Evolutionary conservation across 2,329 filamentous ascomycete species (phyloP).

Genomic region (Thelonectria discophora): DNA sequence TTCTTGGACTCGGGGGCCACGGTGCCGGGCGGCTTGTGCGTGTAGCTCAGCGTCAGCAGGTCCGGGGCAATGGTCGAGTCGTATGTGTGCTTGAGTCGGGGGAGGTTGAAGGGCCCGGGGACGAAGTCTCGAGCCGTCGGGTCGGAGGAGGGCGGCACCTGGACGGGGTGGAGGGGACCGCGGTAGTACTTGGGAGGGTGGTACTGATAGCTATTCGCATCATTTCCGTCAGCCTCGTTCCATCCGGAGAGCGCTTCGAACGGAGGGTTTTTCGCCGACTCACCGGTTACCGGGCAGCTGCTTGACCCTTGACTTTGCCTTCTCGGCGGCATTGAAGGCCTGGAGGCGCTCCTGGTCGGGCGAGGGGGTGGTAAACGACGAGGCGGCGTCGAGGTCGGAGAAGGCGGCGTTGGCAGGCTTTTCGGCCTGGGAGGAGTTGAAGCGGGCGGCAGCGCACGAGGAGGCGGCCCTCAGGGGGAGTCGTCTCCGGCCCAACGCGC

Average conservation of each 20-base stretch:
- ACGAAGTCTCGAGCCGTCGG: constrained; percentile 87
- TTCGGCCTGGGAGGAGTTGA: constrained; percentile 56
- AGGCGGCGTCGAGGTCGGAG: constrained; percentile 61
- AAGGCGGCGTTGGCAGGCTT: constrained; percentile 49
- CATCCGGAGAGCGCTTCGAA: neutral
- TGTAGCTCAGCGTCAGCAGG: constrained; percentile 87
- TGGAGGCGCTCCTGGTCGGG: constrained; percentile 51
- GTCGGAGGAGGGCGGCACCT: constrained; percentile 86
- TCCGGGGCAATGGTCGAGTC: constrained; percentile 86
- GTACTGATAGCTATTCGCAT: constrained; percentile 82
- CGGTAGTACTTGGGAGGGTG: constrained; percentile 94
- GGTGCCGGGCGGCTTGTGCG: constrained; percentile 83
- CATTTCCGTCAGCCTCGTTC: constrained; percentile 36
- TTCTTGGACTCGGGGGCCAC: constrained; percentile 55
- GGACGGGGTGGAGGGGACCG: constrained; percentile 90
- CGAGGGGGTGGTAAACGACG: constrained; percentile 56
- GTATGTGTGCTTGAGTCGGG: constrained; percentile 90
- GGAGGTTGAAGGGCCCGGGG: constrained; percentile 88
- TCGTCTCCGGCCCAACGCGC: constrained; percentile 44
- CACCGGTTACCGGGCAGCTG: constrained; percentile 60
- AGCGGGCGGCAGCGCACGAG: constrained; percentile 50
- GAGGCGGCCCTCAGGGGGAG: constrained; percentile 38
- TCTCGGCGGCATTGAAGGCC: constrained; percentile 53
- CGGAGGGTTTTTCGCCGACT: constrained; percentile 21
- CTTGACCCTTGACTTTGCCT: constrained; percentile 46